Evolutionary conservation across 371 early-diverging fungal genomes (phyloP), one percentile per base, ranked within the genome.

Genomic region (Rhizomucor pusillus): DNA sequence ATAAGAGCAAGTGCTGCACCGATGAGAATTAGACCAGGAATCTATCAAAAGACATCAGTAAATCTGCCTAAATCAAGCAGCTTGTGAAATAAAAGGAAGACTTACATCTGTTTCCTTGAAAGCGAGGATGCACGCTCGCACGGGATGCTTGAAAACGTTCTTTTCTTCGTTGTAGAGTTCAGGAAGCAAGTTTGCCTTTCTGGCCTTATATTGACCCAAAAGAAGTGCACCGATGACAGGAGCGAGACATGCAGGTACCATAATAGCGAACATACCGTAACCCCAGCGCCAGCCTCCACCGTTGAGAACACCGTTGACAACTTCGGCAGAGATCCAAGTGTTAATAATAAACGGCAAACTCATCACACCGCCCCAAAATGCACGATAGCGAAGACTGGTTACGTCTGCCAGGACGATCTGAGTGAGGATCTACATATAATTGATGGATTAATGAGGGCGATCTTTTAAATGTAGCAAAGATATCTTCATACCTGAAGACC

Each of bases 241-340:
- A 24, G 45, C 54, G 10, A 60, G 47, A n/a, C 60, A 60, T 10
- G 46, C 49, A 50, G 60, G 60, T n/a, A 60, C 50, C 35, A 60
- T 22, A 29, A 60, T 60, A n/a, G 52, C 54, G 50, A 60, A 60
- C 60, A 60, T 60, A 45, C 60, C 60, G 37, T 60, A 60, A 5
- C 60, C 60, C 60, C 60, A 60, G 16, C 60, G 50, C 60, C 60
- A 60, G n/a, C 47, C 50, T 22, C 50, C 50, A n/a, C 50, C 46
- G 12, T 18, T 37, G 13, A 60, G 25, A 1, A 60, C 54, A 5
- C 60, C 50, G 10, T 49, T 41, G 29, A 36, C 35, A 9, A 60
- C 45, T 48, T 50, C 46, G 37, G 50, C 48, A 11, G 50, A 46
- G 19, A 54, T 50, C 33, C 40, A 60, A 14, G 50, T 46, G 19